Percentiles rank a stretch among this genome's conserved stretches.
Conservation (phyloP, 208 protist genomes). For the Acanthamoeba royreba region DNA sequence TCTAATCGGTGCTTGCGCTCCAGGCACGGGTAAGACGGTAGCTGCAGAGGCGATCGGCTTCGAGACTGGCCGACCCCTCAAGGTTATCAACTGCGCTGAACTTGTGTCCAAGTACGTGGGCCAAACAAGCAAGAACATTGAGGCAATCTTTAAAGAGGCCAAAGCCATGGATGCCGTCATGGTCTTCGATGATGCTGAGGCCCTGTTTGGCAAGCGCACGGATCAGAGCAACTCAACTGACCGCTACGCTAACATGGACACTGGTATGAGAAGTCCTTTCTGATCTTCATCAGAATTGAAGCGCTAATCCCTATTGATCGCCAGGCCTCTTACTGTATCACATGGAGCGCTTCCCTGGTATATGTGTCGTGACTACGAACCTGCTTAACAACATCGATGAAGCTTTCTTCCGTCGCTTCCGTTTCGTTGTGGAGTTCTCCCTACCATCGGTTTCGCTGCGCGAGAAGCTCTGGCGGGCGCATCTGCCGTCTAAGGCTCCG, state of each 20-base stretch:
- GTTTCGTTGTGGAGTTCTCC: neutral
- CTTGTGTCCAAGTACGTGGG: conserved; percentile 63
- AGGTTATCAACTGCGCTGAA: neutral
- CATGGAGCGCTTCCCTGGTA: neutral
- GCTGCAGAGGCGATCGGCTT: conserved; percentile 53
- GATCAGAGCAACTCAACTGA: neutral
- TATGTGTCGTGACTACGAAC: neutral
- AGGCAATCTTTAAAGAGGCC: conserved; percentile 61
- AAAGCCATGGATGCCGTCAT: conserved; percentile 54
- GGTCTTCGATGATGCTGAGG: neutral
- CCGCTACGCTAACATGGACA: conserved; percentile 9
- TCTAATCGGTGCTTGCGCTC: too few relatives aligned
- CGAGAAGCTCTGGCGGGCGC: neutral
- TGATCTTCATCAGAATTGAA: too few relatives aligned
- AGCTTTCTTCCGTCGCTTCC: neutral
- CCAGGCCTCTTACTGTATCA: neutral
- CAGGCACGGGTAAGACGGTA: conserved; percentile 62
- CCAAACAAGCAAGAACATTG: conserved; percentile 67
- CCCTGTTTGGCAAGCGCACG: neutral
- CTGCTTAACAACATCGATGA: neutral
- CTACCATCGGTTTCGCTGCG: neutral
- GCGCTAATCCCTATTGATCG: too few relatives aligned
- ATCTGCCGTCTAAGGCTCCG: neutral
- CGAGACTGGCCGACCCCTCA: neutral
- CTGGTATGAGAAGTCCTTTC: too few relatives aligned